A percentile compares a stretch with the other conserved stretches of the same genome.
Conservation (phyloP, 306 rosid species). For the Corylus heterophylla region DNA sequence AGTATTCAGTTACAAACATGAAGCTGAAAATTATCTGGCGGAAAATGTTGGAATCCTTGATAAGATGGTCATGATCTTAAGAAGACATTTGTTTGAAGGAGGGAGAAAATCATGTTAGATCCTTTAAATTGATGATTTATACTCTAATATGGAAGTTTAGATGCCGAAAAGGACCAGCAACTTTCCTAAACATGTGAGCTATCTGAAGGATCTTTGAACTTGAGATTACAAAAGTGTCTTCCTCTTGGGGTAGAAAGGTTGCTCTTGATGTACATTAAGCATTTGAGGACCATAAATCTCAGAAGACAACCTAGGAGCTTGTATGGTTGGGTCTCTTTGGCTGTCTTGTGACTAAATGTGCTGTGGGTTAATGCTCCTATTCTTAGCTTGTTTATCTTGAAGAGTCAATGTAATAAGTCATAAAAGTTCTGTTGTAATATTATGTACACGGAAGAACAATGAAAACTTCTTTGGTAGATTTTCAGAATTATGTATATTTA, state of each 20-base stretch:
- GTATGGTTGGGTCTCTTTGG: background rate
- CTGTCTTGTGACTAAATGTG: background rate
- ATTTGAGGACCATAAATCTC: background rate
- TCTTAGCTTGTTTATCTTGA: background rate
- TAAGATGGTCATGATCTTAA: conserved; percentile 50
- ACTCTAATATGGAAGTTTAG: background rate
- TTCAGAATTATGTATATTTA: background rate
- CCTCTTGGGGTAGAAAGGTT: background rate
- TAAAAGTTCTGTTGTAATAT: background rate
- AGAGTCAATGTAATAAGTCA: background rate
- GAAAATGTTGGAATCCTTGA: conserved; percentile 42
- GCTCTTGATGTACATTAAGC: background rate
- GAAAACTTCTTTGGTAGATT: background rate
- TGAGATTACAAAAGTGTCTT: background rate
- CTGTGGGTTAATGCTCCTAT: background rate
- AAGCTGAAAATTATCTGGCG: conserved; percentile 51
- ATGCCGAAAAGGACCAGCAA: conserved; percentile 16
- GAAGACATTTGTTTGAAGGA: conserved; percentile 46
- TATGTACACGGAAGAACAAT: background rate
- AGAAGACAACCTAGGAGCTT: background rate
- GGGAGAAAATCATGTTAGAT: background rate
- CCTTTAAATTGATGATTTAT: conserved; percentile 13
- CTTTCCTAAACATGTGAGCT: background rate
- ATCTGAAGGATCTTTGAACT: background rate
- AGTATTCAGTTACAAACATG: conserved; percentile 43